These are phyloP conservation scores for Arabidopsis hybrid DNA, from an alignment of 441 rosid genomes.

Conservation along the genomic window DNA sequence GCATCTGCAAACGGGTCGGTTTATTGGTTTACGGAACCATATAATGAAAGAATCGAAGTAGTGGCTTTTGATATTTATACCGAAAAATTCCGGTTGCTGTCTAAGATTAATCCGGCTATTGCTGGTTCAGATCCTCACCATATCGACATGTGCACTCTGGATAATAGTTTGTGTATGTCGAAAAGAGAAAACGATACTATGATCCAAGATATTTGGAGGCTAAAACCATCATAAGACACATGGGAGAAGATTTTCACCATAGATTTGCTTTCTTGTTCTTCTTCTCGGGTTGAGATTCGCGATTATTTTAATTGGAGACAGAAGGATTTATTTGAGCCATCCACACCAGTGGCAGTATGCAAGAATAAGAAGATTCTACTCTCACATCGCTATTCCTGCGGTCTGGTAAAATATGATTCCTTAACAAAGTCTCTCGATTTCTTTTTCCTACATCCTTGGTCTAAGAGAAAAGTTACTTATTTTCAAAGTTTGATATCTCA, in stretches of 20 bases:
- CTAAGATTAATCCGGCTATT: neutral
- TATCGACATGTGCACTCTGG: neutral
- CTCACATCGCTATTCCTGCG: neutral
- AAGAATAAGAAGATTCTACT: slow-evolving; percentile 8
- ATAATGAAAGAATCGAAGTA: no score
- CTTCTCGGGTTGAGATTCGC: neutral
- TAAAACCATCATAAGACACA: neutral
- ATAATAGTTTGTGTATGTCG: slow-evolving; percentile 11
- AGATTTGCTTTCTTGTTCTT: slow-evolving; percentile 6
- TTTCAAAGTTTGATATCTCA: neutral
- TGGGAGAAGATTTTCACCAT: slow-evolving; percentile 4
- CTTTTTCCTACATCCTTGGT: no score
- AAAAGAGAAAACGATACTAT: neutral
- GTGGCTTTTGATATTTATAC: neutral
- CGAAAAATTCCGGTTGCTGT: neutral
- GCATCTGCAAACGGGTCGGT: slow-evolving; percentile 1
- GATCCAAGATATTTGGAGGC: slow-evolving; percentile 11
- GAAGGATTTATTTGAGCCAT: neutral
- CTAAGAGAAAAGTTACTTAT: neutral
- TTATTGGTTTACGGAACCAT: slow-evolving; percentile 17
- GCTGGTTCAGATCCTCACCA: neutral
- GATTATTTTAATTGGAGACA: neutral
- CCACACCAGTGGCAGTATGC: neutral
- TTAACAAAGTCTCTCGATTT: neutral
- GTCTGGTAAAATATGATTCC: neutral